Conservation (phyloP, 2,329 filamentous ascomycete genomes). For the Apiospora rasikravindrae region DNA sequence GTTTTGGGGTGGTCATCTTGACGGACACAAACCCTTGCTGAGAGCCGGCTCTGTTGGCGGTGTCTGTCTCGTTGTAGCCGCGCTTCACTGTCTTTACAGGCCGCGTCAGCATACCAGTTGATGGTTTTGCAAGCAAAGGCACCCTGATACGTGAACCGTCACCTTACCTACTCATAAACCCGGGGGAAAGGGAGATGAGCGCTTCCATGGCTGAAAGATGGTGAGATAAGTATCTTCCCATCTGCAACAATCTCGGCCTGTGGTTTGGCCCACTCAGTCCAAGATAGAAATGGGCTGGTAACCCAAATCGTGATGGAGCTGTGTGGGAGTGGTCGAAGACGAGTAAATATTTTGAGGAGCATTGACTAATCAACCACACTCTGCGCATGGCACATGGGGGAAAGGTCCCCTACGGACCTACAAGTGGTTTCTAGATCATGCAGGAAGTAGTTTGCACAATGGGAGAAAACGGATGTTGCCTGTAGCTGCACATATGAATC, state of each 20-base stretch:
- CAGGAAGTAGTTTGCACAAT: not conserved
- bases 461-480: not conserved
- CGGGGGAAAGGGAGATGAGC: not conserved
- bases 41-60: not conserved
- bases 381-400: not conserved
- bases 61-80: not conserved
- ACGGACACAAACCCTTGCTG: not conserved
- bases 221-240: not conserved
- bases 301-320: not conserved
- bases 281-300: not conserved
- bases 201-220: not conserved
- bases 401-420: not conserved
- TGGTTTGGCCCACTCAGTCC: not conserved
- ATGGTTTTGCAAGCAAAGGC: not conserved
- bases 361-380: not conserved
- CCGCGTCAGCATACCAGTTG: not conserved
- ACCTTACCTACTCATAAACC: not conserved
- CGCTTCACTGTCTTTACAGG: not conserved
- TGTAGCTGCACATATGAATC: not conserved
- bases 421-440: not conserved
- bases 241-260: not conserved
- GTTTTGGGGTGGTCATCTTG: not conserved
- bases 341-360: slow-evolving; percentile 6
- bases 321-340: not conserved
- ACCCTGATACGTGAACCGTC: not conserved